A percentile compares a stretch with the other conserved stretches of the same genome.
phyloP scores from a whole-genome alignment of 2,329 filamentous ascomycete species.

The Esteya vermicola region DNA sequence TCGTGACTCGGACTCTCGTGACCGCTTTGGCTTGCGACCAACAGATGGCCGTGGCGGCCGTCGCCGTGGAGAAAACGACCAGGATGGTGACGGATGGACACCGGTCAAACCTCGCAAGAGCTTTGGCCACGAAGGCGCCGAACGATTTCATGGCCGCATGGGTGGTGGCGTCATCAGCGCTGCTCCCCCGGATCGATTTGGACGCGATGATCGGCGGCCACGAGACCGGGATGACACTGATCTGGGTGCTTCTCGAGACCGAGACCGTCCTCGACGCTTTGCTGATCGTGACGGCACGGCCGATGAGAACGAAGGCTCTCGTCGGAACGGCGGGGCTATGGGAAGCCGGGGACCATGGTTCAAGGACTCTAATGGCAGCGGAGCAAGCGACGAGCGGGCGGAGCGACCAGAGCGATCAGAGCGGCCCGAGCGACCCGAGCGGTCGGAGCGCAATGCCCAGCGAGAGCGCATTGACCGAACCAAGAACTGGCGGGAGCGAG shows the following conservation, averaged over 20 bases:
- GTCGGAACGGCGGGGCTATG: conserved; percentile 42
- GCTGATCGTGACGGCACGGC: conserved; percentile 27
- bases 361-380: conserved; percentile 34
- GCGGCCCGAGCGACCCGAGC: conserved; percentile 2
- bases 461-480: conserved; percentile 43
- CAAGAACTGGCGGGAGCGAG: conserved; percentile 47
- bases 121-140: conserved; percentile 56
- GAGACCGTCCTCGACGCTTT: conserved; percentile 17
- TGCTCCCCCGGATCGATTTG: conserved; percentile 36
- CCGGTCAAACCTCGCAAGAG: conserved; percentile 61
- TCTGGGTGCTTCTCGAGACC: conserved; percentile 22
- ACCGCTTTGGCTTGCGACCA: conserved; percentile 47
- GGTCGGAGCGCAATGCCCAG: conserved; percentile 20
- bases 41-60: conserved; percentile 33
- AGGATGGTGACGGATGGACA: conserved; percentile 60
- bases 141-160: conserved; percentile 55
- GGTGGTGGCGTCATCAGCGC: conserved; percentile 25
- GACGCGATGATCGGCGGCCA: conserved; percentile 38
- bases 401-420: conserved; percentile 10
- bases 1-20: conserved; percentile 36
- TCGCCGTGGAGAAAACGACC: conserved; percentile 39
- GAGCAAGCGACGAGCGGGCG: conserved; percentile 16
- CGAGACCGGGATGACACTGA: conserved; percentile 38
- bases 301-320: conserved; percentile 36
- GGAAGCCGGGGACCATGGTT: conserved; percentile 57